A percentile compares a stretch with the other conserved stretches of the same genome.
Evolutionary conservation across 257 asterid species (phyloP).

Genomic region (Paulownia fortunei): DNA sequence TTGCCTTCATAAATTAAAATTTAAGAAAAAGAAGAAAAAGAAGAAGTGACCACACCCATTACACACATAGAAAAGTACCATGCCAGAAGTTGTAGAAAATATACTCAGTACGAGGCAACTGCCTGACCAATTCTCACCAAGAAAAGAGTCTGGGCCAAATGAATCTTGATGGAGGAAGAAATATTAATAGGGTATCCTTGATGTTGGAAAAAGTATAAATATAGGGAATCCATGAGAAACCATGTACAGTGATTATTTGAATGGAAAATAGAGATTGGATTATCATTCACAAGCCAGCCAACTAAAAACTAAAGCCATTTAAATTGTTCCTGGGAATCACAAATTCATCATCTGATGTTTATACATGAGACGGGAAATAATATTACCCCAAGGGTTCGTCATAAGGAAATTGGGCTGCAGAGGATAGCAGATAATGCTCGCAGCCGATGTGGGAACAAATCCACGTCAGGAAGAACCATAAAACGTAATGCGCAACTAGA

Average conservation of each 20-base stretch:
- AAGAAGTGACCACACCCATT: background rate
- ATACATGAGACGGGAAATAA: background rate
- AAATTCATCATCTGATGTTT: background rate
- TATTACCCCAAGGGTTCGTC: background rate
- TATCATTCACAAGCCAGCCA: background rate
- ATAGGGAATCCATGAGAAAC: background rate
- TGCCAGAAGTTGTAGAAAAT: background rate
- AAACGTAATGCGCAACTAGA: background rate
- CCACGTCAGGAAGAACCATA: no score
- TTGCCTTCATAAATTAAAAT: background rate
- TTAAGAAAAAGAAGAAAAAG: no score
- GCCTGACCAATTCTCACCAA: no score
- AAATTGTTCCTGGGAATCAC: background rate
- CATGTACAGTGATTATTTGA: background rate
- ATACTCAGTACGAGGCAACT: no score
- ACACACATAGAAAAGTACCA: background rate
- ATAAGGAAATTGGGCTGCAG: background rate
- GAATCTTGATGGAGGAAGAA: background rate
- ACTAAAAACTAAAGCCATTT: background rate
- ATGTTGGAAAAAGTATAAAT: background rate
- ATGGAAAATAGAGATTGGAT: background rate
- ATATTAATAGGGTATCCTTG: background rate
- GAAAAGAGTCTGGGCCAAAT: no score
- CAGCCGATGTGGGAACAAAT: background rate
- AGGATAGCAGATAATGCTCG: background rate